A percentile compares a stretch with the other conserved stretches of the same genome.
Conservation (phyloP, 257 asterid species). For the Jacaranda mimosifolia region DNA sequence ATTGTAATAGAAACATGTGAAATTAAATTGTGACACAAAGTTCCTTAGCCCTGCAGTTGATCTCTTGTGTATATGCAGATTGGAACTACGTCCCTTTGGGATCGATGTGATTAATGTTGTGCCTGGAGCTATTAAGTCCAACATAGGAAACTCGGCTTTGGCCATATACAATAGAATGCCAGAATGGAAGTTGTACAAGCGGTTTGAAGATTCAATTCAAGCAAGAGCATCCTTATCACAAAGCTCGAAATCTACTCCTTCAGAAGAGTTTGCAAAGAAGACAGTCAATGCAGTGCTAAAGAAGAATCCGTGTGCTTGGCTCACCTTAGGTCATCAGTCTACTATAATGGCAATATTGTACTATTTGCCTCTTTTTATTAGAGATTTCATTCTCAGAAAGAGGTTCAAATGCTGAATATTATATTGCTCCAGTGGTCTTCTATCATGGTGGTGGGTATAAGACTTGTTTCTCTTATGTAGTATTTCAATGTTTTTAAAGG, state of each 20-base stretch:
- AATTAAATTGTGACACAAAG: neutral
- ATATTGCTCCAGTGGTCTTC: neutral
- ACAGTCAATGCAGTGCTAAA: constrained; percentile 74
- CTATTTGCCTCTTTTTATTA: constrained; percentile 66
- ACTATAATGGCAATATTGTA: constrained; percentile 58
- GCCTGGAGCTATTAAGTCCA: constrained; percentile 88
- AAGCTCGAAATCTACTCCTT: constrained; percentile 66
- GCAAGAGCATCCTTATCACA: constrained; percentile 76
- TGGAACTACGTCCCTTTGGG: constrained; percentile 55
- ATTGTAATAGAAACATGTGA: neutral
- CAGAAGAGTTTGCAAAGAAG: constrained; percentile 84
- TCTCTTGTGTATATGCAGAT: constrained; percentile 37
- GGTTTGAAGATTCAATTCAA: constrained; percentile 66
- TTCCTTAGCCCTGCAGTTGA: neutral
- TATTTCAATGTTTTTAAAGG: neutral
- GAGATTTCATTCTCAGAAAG: constrained; percentile 68
- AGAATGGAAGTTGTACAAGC: constrained; percentile 88
- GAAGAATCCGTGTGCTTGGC: constrained; percentile 80
- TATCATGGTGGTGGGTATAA: neutral
- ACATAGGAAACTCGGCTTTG: constrained; percentile 72
- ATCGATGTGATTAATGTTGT: constrained; percentile 77
- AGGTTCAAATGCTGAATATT: constrained; percentile 50
- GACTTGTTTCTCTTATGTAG: neutral
- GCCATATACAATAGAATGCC: constrained; percentile 70
- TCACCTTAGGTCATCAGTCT: constrained; percentile 72